These are phyloP conservation scores for Kuraishia cidri DNA, from an alignment of 805 yeast species.

Conservation along the genomic window DNA sequence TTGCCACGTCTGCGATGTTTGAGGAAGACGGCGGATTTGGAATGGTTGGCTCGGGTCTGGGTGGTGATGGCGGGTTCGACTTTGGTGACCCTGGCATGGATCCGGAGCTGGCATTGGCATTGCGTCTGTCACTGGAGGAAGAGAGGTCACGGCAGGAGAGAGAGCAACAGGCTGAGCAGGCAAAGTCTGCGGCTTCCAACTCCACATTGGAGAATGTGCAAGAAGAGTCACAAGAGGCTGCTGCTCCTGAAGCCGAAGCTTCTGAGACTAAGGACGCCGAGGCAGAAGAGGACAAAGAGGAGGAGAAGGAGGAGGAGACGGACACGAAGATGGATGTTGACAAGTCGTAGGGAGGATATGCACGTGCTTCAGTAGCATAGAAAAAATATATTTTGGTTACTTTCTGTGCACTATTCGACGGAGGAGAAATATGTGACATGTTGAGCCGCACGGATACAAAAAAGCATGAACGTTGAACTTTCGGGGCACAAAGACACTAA, in stretches of 20 bases:
- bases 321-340: constrained; percentile 1
- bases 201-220: constrained; percentile 11
- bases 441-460: too few species aligned
- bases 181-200: constrained; percentile 4
- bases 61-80: constrained; percentile 43
- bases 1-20: constrained; percentile 70
- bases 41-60: constrained; percentile 31
- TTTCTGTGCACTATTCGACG: too few species aligned
- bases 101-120: constrained; percentile 94
- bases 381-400: too few species aligned
- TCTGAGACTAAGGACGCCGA: background rate
- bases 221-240: constrained; percentile 10
- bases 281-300: constrained; percentile 1
- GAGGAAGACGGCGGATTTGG: constrained; percentile 51
- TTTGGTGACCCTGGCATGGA: constrained; percentile 87
- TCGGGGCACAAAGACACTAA: too few species aligned
- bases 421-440: too few species aligned
- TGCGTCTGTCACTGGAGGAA: constrained; percentile 90
- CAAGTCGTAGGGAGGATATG: constrained; percentile 2
- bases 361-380: too few species aligned
- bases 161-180: constrained; percentile 30
- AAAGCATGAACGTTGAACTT: too few species aligned
- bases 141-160: constrained; percentile 89
- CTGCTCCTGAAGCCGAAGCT: constrained; percentile 1
- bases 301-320: constrained; percentile 6